phyloP scores from a whole-genome alignment of 352 stramenopile genomes.

The Globisporangium lucens region DNA sequence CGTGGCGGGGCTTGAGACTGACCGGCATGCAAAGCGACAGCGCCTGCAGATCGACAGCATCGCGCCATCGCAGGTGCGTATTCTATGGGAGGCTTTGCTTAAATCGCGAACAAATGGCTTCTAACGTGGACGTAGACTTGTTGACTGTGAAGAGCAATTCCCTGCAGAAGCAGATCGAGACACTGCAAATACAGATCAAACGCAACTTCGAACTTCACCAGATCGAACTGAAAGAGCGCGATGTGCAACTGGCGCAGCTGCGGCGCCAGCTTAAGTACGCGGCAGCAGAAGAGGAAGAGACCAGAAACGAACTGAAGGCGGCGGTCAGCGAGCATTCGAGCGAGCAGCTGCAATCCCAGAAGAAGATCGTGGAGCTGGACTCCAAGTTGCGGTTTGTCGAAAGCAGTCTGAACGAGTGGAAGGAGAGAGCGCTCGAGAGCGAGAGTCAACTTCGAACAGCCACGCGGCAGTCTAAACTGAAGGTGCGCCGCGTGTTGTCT shows the following conservation, averaged over 20 bases:
- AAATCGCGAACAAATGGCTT: not conserved
- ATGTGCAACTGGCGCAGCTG: conserved; percentile 69
- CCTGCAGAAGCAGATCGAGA: conserved; percentile 48
- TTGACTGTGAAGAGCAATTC: conserved; percentile 35
- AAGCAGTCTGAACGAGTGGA: conserved; percentile 62
- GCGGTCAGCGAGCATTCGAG: conserved; percentile 45
- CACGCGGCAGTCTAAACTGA: conserved; percentile 46
- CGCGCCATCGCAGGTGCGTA: conserved; percentile 48
- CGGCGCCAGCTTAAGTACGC: conserved; percentile 61
- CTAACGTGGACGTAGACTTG: not conserved
- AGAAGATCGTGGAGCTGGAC: conserved; percentile 70
- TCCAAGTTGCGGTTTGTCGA: conserved; percentile 67
- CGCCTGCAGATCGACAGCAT: conserved; percentile 57
- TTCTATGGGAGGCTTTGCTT: not conserved
- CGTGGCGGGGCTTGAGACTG: conserved; percentile 23
- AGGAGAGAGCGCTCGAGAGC: conserved; percentile 62
- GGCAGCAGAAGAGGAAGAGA: conserved; percentile 58
- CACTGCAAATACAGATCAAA: conserved; percentile 50
- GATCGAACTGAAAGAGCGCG: conserved; percentile 64
- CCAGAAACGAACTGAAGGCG: conserved; percentile 55
- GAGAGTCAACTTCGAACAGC: conserved; percentile 40
- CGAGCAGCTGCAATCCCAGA: conserved; percentile 61
- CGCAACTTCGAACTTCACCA: conserved; percentile 54
- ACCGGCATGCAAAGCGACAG: conserved; percentile 40
- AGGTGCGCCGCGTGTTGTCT: conserved; percentile 26